Evolutionary conservation across 1,139 yeast genomes (phyloP), one percentile per base, ranked within the genome.

Genomic region (Lodderomyces oxycetoniae): DNA sequence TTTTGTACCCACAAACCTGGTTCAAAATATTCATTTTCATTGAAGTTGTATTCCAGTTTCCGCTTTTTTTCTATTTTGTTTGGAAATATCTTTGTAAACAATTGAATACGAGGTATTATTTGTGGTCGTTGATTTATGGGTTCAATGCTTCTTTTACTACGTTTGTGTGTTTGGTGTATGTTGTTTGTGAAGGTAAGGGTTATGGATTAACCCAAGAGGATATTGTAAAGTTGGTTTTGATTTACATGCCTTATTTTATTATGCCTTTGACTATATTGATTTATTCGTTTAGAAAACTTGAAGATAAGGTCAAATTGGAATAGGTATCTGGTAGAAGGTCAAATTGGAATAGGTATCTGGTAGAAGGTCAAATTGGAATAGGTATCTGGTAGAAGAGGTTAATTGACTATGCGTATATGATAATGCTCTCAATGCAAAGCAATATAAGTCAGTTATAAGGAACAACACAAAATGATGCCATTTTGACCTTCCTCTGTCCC

Each of bases 101-200:
- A 26, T 36, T 49, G 31, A 50, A 55, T 27, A 50, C 55, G 16
- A 58, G 73, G 11, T 77, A 73, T 26, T 40, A 39, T 48, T 67
- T 77, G 10, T 67, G 66, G 53, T 57, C 77, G 46, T 55, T 79
- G n/a, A 52, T 80, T 10, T 86, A 86, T 52, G 93, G 87, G 4
- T 74, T 83, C 49, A 86, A 83, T 51, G 95, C 95, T 0, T 61
- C 78, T 8, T 66, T 80, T 38, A 82, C 94, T 9, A 84, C 94
- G 0, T 56, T 78, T 29, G 77, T 78, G 8, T 86, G 95, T 51
- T 48, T 79, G 28, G 50, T 65, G 6, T 65, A 72, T 47, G 63
- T 77, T n/a, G 39, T 47, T 16, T 26, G 48, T 1, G 55, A 63
- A 11, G 36, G 39, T n/a, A 5, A 14, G 6, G 29, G 19, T 7